A percentile compares a stretch with the other conserved stretches of the same genome.
These are phyloP conservation scores for Sodiomyces alkalinus DNA, from an alignment of 2,329 filamentous ascomycete species.

Conservation along the genomic window DNA sequence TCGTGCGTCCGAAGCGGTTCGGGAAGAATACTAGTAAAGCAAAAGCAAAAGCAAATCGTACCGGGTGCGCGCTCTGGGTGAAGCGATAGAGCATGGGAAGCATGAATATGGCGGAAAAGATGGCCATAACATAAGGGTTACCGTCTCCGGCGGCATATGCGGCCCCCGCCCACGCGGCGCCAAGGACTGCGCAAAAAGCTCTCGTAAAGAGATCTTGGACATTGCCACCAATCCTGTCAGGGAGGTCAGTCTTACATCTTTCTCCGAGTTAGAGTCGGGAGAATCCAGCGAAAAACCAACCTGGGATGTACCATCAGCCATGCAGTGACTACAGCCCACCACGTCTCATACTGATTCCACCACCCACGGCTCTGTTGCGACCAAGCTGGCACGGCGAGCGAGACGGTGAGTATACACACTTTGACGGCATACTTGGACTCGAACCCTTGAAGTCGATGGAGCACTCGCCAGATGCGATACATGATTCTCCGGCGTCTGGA, in stretches of 20 bases:
- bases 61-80: conserved; percentile 37
- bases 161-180: conserved; percentile 38
- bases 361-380: conserved; percentile 25
- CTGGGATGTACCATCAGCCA: conserved; percentile 40
- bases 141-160: conserved; percentile 33
- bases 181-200: conserved; percentile 30
- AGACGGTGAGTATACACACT: conserved; percentile 32
- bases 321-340: conserved; percentile 43
- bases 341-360: conserved; percentile 40
- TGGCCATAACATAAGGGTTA: conserved; percentile 38
- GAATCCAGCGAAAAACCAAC: too few species aligned
- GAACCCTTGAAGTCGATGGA: conserved; percentile 40
- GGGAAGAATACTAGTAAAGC: not conserved
- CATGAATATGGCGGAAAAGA: conserved; percentile 40
- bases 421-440: conserved; percentile 43
- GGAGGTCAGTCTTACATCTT: not conserved
- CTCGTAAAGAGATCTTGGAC: conserved; percentile 40
- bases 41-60: conserved; percentile 11
- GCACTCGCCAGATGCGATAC: conserved; percentile 30
- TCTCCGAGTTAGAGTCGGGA: too few species aligned
- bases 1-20: too few species aligned
- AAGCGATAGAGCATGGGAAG: conserved; percentile 43
- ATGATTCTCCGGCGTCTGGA: conserved; percentile 23
- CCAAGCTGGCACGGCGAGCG: conserved; percentile 40
- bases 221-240: conserved; percentile 32